Percentiles rank a stretch among this genome's conserved stretches.
These are phyloP conservation scores for Rostrohypoxylon terebratum DNA, from an alignment of 495 filamentous ascomycete genomes.

Conservation along the genomic window DNA sequence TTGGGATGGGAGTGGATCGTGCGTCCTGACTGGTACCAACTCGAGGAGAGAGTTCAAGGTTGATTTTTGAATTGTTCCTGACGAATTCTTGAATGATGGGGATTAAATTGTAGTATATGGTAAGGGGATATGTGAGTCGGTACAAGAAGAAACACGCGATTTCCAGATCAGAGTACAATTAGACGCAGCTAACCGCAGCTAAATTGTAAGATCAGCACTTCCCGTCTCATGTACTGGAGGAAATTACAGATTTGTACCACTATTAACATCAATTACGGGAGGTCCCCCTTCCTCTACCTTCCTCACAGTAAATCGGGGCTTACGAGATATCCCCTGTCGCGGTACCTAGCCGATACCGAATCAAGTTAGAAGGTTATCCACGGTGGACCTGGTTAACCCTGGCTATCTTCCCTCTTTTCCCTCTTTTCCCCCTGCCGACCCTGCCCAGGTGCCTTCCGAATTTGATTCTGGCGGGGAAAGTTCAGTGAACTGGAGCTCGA, in stretches of 20 bases:
- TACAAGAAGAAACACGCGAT: neutral
- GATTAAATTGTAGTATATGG: conserved; percentile 19
- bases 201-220: neutral
- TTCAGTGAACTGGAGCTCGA: conserved; percentile 32
- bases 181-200: too few species aligned
- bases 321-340: conserved; percentile 24
- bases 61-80: conserved; percentile 32
- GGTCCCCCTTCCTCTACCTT: too few species aligned
- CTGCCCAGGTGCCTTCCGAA: conserved; percentile 17
- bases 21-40: conserved; percentile 32
- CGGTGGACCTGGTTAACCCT: conserved; percentile 8
- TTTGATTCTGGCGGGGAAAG: conserved; percentile 29
- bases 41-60: conserved; percentile 14
- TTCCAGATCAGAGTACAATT: neutral
- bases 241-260: conserved; percentile 24
- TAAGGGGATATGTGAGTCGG: conserved; percentile 1
- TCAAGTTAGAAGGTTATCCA: conserved; percentile 30
- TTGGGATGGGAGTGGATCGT: conserved; percentile 41
- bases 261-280: conserved; percentile 29
- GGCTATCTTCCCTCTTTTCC: conserved; percentile 27
- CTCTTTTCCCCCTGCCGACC: neutral
- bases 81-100: conserved; percentile 42
- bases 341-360: conserved; percentile 38
- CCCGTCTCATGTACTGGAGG: conserved; percentile 19
- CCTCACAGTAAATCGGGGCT: conserved; percentile 16